A percentile compares a stretch with the other conserved stretches of the same genome.
phyloP scores from a whole-genome alignment of 1,139 yeast genomes.

The Scheffersomyces lignicola region DNA sequence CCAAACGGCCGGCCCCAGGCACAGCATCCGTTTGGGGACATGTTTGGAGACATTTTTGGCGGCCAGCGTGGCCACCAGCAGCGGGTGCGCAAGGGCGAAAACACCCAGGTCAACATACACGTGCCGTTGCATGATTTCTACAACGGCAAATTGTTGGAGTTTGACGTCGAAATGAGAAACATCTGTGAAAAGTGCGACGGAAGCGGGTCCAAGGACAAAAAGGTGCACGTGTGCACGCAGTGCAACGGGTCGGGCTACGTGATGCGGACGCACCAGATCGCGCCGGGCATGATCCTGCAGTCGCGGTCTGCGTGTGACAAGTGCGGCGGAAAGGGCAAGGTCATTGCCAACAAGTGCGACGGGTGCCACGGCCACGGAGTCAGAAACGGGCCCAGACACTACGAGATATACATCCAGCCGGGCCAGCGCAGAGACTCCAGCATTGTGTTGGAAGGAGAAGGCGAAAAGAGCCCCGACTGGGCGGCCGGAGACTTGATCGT shows the following conservation, averaged over 20 bases:
- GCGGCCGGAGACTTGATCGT: constrained; percentile 77
- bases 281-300: constrained; percentile 88
- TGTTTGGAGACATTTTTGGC: constrained; percentile 76
- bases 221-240: constrained; percentile 57
- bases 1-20: constrained; percentile 58
- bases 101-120: constrained; percentile 56
- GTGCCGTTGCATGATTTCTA: constrained; percentile 67
- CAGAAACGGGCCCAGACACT: constrained; percentile 53
- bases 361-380: constrained; percentile 74
- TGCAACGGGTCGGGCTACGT: constrained; percentile 79
- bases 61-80: constrained; percentile 28
- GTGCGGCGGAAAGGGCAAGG: constrained; percentile 78
- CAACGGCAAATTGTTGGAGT: constrained; percentile 62
- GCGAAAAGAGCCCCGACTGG: constrained; percentile 81
- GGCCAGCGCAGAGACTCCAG: constrained; percentile 67
- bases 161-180: constrained; percentile 69
- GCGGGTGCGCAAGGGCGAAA: constrained; percentile 63
- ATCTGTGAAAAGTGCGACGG: constrained; percentile 79
- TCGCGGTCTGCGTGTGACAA: constrained; percentile 75
- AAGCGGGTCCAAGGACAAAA: constrained; percentile 79
- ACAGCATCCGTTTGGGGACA: constrained; percentile 49
- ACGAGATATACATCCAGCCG: constrained; percentile 62
- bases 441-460: constrained; percentile 69
- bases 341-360: constrained; percentile 62
- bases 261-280: constrained; percentile 71